These are phyloP conservation scores for Rugonectria rugulosa DNA, from an alignment of 2,329 filamentous ascomycete species.

Conservation along the genomic window DNA sequence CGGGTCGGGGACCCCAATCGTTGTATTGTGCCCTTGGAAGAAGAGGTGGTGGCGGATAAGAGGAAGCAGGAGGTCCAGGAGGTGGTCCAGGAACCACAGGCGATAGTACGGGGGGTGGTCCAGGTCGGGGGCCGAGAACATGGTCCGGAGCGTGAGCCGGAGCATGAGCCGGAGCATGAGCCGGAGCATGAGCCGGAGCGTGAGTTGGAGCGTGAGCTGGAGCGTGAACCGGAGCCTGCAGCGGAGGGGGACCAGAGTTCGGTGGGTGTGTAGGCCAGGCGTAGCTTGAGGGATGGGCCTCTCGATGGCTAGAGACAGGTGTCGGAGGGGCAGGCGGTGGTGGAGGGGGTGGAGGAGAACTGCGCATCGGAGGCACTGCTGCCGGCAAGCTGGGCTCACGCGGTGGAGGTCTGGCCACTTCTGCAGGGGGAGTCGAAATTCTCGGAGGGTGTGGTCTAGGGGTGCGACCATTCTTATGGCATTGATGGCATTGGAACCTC, in stretches of 20 bases:
- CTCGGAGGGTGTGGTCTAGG: conserved; percentile 42
- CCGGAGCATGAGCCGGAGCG: conserved; percentile 34
- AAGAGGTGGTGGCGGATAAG: conserved; percentile 40
- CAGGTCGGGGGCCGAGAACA: conserved; percentile 38
- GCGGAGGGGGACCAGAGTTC: conserved; percentile 31
- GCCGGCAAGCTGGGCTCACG: conserved; percentile 29
- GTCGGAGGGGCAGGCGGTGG: too few relatives aligned
- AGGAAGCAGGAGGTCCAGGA: too few relatives aligned
- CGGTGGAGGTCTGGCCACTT: conserved; percentile 28
- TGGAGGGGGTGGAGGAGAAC: conserved; percentile 41
- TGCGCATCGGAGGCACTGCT: conserved; percentile 36
- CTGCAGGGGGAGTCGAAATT: conserved; percentile 30
- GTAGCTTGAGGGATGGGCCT: conserved; percentile 33
- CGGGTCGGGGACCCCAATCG: conserved; percentile 59
- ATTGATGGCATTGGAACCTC: conserved; percentile 79
- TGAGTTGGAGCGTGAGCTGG: too few relatives aligned
- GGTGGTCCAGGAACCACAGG: too few relatives aligned
- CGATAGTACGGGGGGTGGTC: conserved; percentile 25
- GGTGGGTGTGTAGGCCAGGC: conserved; percentile 38
- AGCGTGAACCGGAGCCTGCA: conserved; percentile 35
- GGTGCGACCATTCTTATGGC: conserved; percentile 63
- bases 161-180: conserved; percentile 33
- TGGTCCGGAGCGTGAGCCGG: conserved; percentile 37
- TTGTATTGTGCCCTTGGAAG: conserved; percentile 41
- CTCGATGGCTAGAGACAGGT: conserved; percentile 38